Percentiles rank a stretch among this genome's conserved stretches.
Conservation (phyloP, 1,284 basidiomycete genomes). For the Golubevia sp. region DNA sequence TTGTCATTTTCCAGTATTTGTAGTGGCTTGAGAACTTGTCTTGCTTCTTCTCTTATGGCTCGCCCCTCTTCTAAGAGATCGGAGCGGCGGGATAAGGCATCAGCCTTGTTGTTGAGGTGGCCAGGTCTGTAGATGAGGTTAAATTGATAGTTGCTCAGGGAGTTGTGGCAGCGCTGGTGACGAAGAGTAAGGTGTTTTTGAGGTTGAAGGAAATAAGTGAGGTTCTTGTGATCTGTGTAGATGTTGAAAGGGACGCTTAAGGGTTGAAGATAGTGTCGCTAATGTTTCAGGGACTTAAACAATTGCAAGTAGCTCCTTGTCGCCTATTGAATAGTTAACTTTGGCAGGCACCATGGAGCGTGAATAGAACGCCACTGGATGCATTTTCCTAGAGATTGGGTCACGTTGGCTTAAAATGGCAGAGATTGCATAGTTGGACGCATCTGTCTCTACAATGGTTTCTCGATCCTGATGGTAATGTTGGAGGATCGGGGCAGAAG, state of each 20-base stretch:
- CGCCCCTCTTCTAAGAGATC: too few relatives aligned
- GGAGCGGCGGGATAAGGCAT: conserved; percentile 63
- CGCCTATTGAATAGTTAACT: conserved; percentile 15
- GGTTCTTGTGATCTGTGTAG: conserved; percentile 65
- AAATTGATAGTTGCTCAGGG: conserved; percentile 63
- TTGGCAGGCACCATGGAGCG: too few relatives aligned
- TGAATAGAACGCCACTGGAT: conserved; percentile 4
- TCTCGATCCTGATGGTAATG: conserved; percentile 60
- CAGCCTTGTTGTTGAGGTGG: conserved; percentile 52
- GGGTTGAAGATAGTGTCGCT: conserved; percentile 11
- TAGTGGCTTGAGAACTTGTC: not conserved
- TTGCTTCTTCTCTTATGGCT: too few relatives aligned
- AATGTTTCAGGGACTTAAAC: conserved; percentile 3
- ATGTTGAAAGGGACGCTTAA: conserved; percentile 35
- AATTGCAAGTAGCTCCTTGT: conserved; percentile 16
- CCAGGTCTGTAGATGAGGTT: conserved; percentile 63
- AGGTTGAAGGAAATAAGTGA: conserved; percentile 63
- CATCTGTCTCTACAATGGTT: conserved; percentile 28
- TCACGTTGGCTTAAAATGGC: conserved; percentile 23
- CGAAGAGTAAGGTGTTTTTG: conserved; percentile 62
- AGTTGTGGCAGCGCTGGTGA: conserved; percentile 64
- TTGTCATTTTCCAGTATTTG: not conserved
- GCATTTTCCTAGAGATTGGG: conserved; percentile 2
- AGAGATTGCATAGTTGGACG: conserved; percentile 36
- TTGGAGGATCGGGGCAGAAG: conserved; percentile 57